Percentiles rank a stretch among this genome's conserved stretches.
These are phyloP conservation scores for Kalmusia sp. DNA, from an alignment of 2,329 filamentous ascomycete genomes.

Conservation along the genomic window DNA sequence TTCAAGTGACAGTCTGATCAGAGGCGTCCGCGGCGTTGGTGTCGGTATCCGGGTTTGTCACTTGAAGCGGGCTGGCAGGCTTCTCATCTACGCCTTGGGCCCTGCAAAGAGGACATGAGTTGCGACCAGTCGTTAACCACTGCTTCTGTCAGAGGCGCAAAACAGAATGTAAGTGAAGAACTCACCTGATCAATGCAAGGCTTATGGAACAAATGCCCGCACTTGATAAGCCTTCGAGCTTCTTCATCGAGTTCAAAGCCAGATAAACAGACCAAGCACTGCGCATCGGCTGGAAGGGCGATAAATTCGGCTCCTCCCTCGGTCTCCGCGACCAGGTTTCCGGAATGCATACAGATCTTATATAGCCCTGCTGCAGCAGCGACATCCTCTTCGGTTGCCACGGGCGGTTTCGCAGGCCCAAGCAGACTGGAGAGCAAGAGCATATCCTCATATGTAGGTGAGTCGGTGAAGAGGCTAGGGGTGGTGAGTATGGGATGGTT, in stretches of 20 bases:
- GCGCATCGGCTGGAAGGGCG: constrained; percentile 50
- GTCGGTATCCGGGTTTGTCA: constrained; percentile 6
- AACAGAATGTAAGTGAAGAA: background rate
- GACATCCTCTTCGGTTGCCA: constrained; percentile 70
- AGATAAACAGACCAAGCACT: constrained; percentile 71
- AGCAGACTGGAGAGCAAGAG: constrained; percentile 71
- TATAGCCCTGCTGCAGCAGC: constrained; percentile 68
- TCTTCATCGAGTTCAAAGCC: constrained; percentile 70
- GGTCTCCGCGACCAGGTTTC: constrained; percentile 56
- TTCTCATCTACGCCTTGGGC: constrained; percentile 65
- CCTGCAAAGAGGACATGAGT: constrained; percentile 68
- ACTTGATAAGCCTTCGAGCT: constrained; percentile 66
- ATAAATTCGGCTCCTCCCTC: constrained; percentile 45
- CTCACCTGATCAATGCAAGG: constrained; percentile 74
- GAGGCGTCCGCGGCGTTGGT: constrained; percentile 1
- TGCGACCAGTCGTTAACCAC: constrained; percentile 73
- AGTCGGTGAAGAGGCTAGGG: constrained; percentile 73
- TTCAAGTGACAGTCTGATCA: constrained; percentile 1
- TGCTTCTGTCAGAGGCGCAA: constrained; percentile 40
- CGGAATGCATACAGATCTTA: constrained; percentile 54
- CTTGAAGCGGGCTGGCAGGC: constrained; percentile 11
- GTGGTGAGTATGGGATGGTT: constrained; percentile 74
- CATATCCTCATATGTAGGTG: constrained; percentile 77
- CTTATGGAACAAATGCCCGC: constrained; percentile 71
- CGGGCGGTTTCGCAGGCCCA: constrained; percentile 72